Percentiles rank a stretch among this genome's conserved stretches.
phyloP scores from a whole-genome alignment of 306 rosid species.

The Begonia loranthoides region DNA sequence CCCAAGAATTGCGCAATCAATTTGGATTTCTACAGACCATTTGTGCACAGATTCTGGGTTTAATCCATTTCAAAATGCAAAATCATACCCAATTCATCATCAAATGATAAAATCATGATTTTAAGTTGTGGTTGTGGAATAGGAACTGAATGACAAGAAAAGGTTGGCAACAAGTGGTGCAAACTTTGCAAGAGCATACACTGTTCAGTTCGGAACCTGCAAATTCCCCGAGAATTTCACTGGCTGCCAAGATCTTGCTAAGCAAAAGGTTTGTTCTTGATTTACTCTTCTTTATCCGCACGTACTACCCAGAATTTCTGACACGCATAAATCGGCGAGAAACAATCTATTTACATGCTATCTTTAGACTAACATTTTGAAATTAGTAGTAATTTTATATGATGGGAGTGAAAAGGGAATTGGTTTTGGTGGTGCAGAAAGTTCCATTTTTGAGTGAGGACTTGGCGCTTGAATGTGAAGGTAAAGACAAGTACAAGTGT shows the following conservation, averaged over 20 bases:
- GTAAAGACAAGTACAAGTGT: conserved; percentile 93
- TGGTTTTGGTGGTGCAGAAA: conserved; percentile 46
- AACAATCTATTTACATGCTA: too few species aligned
- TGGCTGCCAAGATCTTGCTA: conserved; percentile 99
- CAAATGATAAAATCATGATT: too few species aligned
- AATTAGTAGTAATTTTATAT: too few species aligned
- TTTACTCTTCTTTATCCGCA: not conserved
- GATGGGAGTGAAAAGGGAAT: too few species aligned
- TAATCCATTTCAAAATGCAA: not conserved
- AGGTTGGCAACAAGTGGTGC: conserved; percentile 93
- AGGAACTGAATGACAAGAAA: conserved; percentile 95
- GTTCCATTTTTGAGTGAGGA: conserved; percentile 77
- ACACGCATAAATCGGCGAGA: too few species aligned
- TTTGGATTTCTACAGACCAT: not conserved
- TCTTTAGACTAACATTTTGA: too few species aligned
- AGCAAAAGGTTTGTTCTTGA: conserved; percentile 51
- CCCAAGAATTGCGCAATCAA: not conserved
- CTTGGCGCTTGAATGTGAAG: conserved; percentile 80
- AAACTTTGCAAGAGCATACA: conserved; percentile 90
- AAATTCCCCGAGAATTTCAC: conserved; percentile 99
- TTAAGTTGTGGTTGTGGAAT: not conserved
- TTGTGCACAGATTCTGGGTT: not conserved
- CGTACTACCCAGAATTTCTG: too few species aligned
- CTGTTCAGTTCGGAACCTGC: conserved; percentile 89
- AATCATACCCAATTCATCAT: too few species aligned